Conservation (phyloP, 1,284 basidiomycete genomes). For the Puccinia novopanici region DNA sequence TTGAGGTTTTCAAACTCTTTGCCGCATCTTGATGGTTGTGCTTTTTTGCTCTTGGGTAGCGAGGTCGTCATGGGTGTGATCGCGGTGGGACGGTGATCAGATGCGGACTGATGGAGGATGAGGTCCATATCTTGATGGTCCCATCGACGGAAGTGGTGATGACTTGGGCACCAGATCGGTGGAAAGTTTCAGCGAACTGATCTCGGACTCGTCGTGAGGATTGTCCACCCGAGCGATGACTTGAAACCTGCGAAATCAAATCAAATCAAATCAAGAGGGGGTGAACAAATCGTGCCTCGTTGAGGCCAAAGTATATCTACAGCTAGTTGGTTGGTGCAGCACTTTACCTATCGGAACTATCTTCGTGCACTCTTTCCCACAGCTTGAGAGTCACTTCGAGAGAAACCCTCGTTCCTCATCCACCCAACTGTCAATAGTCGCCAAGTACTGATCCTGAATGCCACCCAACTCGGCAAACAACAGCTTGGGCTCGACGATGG, state of each 20-base stretch:
- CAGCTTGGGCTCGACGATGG: slow-evolving; percentile 75
- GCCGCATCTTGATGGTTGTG: not conserved
- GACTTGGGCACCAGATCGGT: slow-evolving; percentile 53
- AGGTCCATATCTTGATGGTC: slow-evolving; percentile 63
- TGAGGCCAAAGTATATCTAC: too few species aligned
- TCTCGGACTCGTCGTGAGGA: slow-evolving; percentile 72
- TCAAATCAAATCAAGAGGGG: not conserved
- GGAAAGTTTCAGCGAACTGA: slow-evolving; percentile 73
- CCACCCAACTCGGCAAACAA: slow-evolving; percentile 64
- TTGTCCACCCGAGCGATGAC: slow-evolving; percentile 85
- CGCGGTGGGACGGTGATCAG: not conserved
- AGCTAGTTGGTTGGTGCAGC: slow-evolving; percentile 58
- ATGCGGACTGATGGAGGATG: slow-evolving; percentile 57
- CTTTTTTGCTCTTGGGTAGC: slow-evolving; percentile 3
- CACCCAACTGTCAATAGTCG: slow-evolving; percentile 75
- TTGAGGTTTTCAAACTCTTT: slow-evolving; percentile 35
- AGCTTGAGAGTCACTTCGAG: slow-evolving; percentile 80
- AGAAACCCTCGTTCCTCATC: slow-evolving; percentile 65
- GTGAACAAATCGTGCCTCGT: too few species aligned
- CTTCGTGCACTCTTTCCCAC: slow-evolving; percentile 74
- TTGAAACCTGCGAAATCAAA: slow-evolving; percentile 57
- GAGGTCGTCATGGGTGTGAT: slow-evolving; percentile 13
- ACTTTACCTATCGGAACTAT: slow-evolving; percentile 52
- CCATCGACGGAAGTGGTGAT: slow-evolving; percentile 62
- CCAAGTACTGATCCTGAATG: slow-evolving; percentile 67